Evolutionary conservation across 208 protist species (phyloP), one percentile per base, ranked within the genome.

Genomic region (Polymyxa betae): DNA sequence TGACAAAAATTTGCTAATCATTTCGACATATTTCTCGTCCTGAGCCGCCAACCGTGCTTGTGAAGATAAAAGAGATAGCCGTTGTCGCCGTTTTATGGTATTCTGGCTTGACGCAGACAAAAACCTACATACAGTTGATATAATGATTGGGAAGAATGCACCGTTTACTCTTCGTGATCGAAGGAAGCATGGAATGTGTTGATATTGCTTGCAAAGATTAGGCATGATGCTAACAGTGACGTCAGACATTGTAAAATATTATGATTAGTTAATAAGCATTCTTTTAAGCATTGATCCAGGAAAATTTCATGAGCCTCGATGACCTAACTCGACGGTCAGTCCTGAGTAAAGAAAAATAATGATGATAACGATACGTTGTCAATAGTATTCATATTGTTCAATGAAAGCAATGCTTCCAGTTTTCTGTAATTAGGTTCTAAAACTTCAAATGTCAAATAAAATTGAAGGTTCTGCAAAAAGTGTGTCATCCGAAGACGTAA

Each of bases 381-480:
- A 35, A 82, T 35, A 43, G 72, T 82, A 35, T 35, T 45, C 16
- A 82, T n/a, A 43, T 82, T 35, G 35, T 82, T 12, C 16, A 16
- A 5, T n/a, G 35, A 82, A 45, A 43, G 35, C 5, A 32, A 64
- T 89, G 5, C 12, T 24, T 77, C 91, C 82, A 95, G 88, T 60
- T 91, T 89, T 41, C 52, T 40, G 90, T 92, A 95, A n/a, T 93
- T 92, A 44, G 93, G 93, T 90, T 95, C 93, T 0, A 95, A 49
- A 1, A 95, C 93, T 82, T 95, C 94, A 10, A 95, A 44, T 66
- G 92, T 93, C 92, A 95, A 91, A 72, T 95, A 96, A 40, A 94
- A 96, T 24, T 93, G 49, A 29, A 96, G 52, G 89, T 95, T 95
- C 89, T 96, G 95, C 24, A 96, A n/a, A 32, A 96, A 96, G 44